Conservation (phyloP, 139 green algal genomes). For the Dunaliella sp. region DNA sequence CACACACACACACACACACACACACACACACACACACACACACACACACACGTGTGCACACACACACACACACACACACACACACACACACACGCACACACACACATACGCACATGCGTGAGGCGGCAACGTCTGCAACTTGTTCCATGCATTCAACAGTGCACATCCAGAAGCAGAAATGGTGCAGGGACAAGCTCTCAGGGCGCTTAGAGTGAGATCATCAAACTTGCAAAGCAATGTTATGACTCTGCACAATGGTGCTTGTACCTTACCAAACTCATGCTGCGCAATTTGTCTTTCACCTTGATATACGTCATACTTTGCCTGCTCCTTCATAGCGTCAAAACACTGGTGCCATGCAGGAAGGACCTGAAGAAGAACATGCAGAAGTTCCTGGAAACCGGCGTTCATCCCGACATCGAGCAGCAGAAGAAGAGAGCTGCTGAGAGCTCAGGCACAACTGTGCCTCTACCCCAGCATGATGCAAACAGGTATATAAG, state of each 20-base stretch:
- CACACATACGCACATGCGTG: neutral
- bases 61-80: neutral
- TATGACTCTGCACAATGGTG: neutral
- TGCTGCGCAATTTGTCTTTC: too few species aligned
- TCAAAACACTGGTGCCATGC: neutral
- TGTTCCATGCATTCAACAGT: neutral
- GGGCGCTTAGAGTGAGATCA: neutral
- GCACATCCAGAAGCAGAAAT: neutral
- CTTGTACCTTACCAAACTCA: neutral
- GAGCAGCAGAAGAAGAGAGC: slow-evolving; percentile 16
- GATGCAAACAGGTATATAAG: neutral
- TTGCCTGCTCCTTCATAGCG: neutral
- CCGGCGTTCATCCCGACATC: slow-evolving; percentile 32
- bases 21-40: neutral
- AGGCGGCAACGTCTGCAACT: neutral
- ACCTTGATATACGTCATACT: neutral
- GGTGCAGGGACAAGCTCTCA: neutral
- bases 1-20: neutral
- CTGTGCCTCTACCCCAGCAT: neutral
- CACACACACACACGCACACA: neutral
- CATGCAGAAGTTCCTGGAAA: slow-evolving; percentile 49
- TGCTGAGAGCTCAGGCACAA: neutral
- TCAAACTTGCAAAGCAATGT: neutral
- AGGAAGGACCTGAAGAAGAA: slow-evolving; percentile 28
- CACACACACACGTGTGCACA: neutral